phyloP scores from a whole-genome alignment of 345 rosid species.

The Bretschneidera sinensis region DNA sequence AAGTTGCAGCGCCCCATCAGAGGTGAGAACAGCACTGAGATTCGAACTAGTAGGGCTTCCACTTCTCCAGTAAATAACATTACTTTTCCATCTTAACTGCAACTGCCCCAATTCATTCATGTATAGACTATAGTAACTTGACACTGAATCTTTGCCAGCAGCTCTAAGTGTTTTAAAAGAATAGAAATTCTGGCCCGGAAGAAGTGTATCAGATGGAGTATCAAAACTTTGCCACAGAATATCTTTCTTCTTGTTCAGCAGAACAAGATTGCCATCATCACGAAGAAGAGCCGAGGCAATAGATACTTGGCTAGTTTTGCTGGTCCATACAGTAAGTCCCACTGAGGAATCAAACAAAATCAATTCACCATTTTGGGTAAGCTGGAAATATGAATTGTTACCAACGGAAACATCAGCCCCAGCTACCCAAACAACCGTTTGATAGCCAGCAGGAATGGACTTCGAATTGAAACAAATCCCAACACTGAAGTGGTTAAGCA shows the following conservation, averaged over 20 bases:
- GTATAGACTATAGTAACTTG: conserved; percentile 70
- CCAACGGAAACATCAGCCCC: conserved; percentile 60
- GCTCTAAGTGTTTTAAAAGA: conserved; percentile 51
- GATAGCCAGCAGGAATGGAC: conserved; percentile 43
- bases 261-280: conserved; percentile 69
- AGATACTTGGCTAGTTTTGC: conserved; percentile 43
- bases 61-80: conserved; percentile 50
- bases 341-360: conserved; percentile 52
- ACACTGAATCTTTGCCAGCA: conserved; percentile 43
- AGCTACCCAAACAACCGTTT: conserved; percentile 67
- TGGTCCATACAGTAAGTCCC: conserved; percentile 49
- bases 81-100: conserved; percentile 68
- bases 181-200: conserved; percentile 62
- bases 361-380: conserved; percentile 50
- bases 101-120: conserved; percentile 49
- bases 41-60: conserved; percentile 33
- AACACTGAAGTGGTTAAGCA: conserved; percentile 54
- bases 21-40: conserved; percentile 51
- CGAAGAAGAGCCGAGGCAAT: conserved; percentile 55
- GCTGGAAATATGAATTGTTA: conserved; percentile 59
- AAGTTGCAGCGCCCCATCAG: conserved; percentile 59
- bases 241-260: conserved; percentile 35
- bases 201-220: conserved; percentile 60
- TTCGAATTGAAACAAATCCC: conserved; percentile 68
- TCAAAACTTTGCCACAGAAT: conserved; percentile 78